These are phyloP conservation scores for Pulicaria dysenterica DNA, from an alignment of 129 eudicot species.

Conservation along the genomic window DNA sequence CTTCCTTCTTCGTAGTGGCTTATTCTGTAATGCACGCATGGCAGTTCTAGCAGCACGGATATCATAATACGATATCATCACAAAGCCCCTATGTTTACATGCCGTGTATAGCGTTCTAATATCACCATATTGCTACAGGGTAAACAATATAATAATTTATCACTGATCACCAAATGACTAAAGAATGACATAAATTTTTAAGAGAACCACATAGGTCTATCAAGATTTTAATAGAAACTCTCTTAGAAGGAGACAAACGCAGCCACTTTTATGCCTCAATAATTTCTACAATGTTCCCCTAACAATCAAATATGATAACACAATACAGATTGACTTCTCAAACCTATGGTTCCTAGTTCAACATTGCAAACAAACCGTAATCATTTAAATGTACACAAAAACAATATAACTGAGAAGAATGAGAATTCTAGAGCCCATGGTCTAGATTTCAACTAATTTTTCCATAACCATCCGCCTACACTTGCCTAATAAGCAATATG, in stretches of 20 bases:
- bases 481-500: not conserved
- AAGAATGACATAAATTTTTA: not conserved
- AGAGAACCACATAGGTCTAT: not conserved
- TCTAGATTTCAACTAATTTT: too few species aligned
- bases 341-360: too few species aligned
- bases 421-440: too few species aligned
- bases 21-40: conserved; percentile 82
- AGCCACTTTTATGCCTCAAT: not conserved
- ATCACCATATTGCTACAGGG: conserved; percentile 82
- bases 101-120: conserved; percentile 90
- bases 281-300: not conserved
- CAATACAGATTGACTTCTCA: not conserved
- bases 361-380: too few species aligned
- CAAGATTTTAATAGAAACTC: not conserved
- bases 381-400: too few species aligned
- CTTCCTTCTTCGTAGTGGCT: conserved; percentile 86
- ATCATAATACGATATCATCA: conserved; percentile 97
- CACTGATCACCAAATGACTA: not conserved
- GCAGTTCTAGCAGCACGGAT: conserved; percentile 95
- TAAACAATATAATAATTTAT: conserved; percentile 13
- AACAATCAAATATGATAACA: not conserved
- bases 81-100: conserved; percentile 94
- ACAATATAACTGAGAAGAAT: too few species aligned
- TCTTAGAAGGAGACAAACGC: not conserved
- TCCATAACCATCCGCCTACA: too few species aligned